Base-by-base conservation (phyloP, 2,329 filamentous ascomycete genomes). In the Ustilaginoidea virens region DNA sequence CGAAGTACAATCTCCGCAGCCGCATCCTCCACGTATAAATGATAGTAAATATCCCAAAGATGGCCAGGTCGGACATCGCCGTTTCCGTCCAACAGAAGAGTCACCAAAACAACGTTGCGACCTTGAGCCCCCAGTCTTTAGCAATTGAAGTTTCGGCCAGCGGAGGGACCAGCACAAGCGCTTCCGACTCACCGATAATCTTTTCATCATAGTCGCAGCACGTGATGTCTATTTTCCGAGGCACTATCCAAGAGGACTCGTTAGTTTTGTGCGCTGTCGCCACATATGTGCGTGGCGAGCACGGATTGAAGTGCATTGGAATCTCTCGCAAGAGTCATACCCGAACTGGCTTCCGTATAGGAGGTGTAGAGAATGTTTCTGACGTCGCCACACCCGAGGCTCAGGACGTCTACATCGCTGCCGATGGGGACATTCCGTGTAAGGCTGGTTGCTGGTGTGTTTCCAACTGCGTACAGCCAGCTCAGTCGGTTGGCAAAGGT, bases 21-120 rank as follows among this genome's bases (percentile, higher is more conserved):
- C 3, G 44, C 25, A 0, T 49, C 35, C 27, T 58, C 52, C 5
- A 75, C 35, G 21, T 54, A 57, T 4, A 66, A 39, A 36, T 72
- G 55, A 42, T 71, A 71, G 46, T 68, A 75, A 20, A 67, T 47
- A 32, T 65, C 56, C 67, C 67, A 74, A 4, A 63, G 45, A 6
- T 39, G 29, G 2, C 53, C 43, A 1, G 35, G 28, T 9, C 40
- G 33, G 16, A 44, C 23, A 14, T 36, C 37, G 1, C 47, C 33
- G 5, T 43, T 33, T 17, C 51, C 40, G n/a, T 66, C 63, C 5
- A 64, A 28, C 22, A 74, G 44, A 2, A 73, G 43, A 1, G 60
- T 61, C 18, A 70, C 49, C 1, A 72, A 45, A 3, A 74, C 36
- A 17, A 64, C 42, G 40, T 75, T 74, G 3, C 70, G 60, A 17